phyloP scores from a whole-genome alignment of 2,329 filamentous ascomycete genomes.

The Fusarium udum region DNA sequence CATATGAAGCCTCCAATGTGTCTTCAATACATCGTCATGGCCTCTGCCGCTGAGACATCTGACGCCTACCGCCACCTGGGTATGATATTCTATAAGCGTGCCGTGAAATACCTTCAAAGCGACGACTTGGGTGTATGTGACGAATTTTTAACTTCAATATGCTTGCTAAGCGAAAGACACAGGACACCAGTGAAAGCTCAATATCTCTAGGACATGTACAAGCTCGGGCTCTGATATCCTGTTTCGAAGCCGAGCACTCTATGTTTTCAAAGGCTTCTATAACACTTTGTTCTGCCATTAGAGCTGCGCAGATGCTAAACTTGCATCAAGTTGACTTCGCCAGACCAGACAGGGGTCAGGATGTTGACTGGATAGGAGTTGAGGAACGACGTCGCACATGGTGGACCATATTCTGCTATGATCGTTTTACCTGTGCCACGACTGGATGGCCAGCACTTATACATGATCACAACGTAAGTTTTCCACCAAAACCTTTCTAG shows the following conservation, averaged over 20 bases:
- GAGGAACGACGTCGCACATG: slow-evolving; percentile 16
- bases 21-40: slow-evolving; percentile 22
- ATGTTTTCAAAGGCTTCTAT: slow-evolving; percentile 23
- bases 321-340: not conserved
- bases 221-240: slow-evolving; percentile 5
- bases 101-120: not conserved
- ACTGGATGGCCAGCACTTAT: slow-evolving; percentile 22
- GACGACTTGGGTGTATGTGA: not conserved
- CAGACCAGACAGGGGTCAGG: fast-evolving
- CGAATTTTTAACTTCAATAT: fast-evolving
- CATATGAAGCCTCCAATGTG: slow-evolving; percentile 16
- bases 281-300: slow-evolving; percentile 3
- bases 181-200: not conserved
- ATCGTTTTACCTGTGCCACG: slow-evolving; percentile 16
- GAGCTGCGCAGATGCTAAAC: slow-evolving; percentile 7
- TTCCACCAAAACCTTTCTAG: fast-evolving
- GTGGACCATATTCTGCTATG: slow-evolving; percentile 26
- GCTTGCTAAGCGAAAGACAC: not conserved
- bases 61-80: not conserved
- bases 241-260: slow-evolving; percentile 17
- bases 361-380: slow-evolving; percentile 1
- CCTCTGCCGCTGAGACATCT: slow-evolving; percentile 9
- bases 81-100: not conserved
- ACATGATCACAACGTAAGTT: not conserved
- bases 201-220: slow-evolving; percentile 1